Evolutionary conservation across 2,329 filamentous ascomycete species (phyloP).

Genomic region (Zymoseptoria pseudotritici): DNA sequence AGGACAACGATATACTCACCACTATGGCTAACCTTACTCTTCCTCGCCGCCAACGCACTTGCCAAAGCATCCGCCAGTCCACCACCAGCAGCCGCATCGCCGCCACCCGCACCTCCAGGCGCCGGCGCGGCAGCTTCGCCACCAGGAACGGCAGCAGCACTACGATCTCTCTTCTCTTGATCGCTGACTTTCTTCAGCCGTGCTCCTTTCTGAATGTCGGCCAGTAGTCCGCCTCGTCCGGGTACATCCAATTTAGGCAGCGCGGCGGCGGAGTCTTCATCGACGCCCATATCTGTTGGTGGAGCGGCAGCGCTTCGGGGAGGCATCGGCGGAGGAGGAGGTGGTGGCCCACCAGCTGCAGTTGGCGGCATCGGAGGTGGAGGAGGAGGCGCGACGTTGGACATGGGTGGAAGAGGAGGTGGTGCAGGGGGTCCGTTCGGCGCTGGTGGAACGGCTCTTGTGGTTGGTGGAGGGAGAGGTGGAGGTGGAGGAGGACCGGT

Average conservation of each 20-base stretch:
- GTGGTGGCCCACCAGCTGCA: conserved; percentile 26
- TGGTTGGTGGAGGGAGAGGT: conserved; percentile 26
- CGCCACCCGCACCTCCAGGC: conserved; percentile 39
- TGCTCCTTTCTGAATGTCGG: conserved; percentile 61
- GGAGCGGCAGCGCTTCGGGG: conserved; percentile 44
- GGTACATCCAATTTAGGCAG: conserved; percentile 16
- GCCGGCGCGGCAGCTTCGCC: conserved; percentile 44
- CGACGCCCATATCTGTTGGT: conserved; percentile 7
- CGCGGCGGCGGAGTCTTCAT: conserved; percentile 35
- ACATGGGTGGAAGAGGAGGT: conserved; percentile 34
- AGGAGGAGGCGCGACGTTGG: conserved; percentile 30
- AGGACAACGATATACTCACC: conserved; percentile 58
- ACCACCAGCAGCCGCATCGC: conserved; percentile 45
- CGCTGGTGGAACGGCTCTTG: conserved; percentile 26
- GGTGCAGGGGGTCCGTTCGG: conserved; percentile 34
- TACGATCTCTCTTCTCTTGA: conserved; percentile 63
- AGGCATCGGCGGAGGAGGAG: conserved; percentile 35
- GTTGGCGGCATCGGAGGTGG: conserved; percentile 36
- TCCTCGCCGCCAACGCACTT: conserved; percentile 75
- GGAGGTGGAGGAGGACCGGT: conserved; percentile 28
- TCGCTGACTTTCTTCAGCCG: conserved; percentile 68
- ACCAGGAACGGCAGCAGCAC: conserved; percentile 55
- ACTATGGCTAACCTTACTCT: conserved; percentile 89
- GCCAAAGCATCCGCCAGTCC: conserved; percentile 54
- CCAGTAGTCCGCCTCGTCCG: conserved; percentile 55